phyloP scores from a whole-genome alignment of 176 grass and related monocot species.

The Zea luxurians region DNA sequence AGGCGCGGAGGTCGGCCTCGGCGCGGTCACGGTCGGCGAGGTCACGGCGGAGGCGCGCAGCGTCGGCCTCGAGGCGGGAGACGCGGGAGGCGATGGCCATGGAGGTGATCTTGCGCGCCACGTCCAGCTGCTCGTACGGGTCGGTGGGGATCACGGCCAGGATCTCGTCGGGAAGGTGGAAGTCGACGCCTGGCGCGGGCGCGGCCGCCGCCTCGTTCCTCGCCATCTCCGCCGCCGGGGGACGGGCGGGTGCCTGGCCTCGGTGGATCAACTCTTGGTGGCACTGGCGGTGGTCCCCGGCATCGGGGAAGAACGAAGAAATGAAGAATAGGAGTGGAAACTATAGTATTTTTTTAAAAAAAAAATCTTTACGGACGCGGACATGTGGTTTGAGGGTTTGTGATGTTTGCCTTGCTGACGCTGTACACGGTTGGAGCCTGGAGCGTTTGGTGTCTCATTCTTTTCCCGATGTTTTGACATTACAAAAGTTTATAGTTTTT shows the following conservation, averaged over 20 bases:
- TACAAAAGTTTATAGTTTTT: too few species aligned
- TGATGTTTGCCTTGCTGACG: conserved; percentile 11
- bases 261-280: not conserved
- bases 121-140: conserved; percentile 95
- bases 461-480: too few species aligned
- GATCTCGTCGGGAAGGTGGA: conserved; percentile 90
- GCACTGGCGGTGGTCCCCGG: conserved; percentile 22
- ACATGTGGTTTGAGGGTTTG: not conserved
- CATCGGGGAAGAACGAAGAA: not conserved
- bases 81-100: conserved; percentile 94
- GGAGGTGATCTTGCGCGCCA: conserved; percentile 96
- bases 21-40: conserved; percentile 65
- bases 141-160: conserved; percentile 90
- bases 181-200: conserved; percentile 47
- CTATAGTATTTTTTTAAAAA: not conserved
- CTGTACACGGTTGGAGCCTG: conserved; percentile 18
- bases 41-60: conserved; percentile 57
- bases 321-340: conserved; percentile 1
- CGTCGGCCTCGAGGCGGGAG: conserved; percentile 71
- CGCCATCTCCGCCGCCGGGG: conserved; percentile 32
- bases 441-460: too few species aligned
- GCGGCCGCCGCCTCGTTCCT: conserved; percentile 34
- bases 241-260: not conserved
- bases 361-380: not conserved
- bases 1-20: conserved; percentile 52